phyloP scores from a whole-genome alignment of 1,139 yeast species.

The Hansenula sp. region DNA sequence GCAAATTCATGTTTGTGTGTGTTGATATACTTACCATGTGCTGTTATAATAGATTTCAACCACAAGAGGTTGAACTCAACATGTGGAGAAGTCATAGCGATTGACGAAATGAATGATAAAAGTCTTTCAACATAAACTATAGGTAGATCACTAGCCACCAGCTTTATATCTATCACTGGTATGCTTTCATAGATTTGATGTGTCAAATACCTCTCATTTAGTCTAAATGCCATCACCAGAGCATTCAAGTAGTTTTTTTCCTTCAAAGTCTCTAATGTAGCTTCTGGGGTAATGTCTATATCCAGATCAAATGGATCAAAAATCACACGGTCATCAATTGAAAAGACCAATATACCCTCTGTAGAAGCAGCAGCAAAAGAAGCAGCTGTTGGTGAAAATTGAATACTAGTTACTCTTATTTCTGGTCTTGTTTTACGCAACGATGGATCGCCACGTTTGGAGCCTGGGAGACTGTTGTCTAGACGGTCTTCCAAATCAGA shows the following conservation, averaged over 20 bases:
- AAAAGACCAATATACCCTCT: constrained; percentile 82
- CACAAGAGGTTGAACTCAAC: constrained; percentile 80
- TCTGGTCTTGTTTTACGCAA: constrained; percentile 76
- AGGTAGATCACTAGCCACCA: constrained; percentile 70
- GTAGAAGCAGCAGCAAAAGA: constrained; percentile 96
- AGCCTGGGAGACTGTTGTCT: constrained; percentile 81
- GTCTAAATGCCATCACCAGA: constrained; percentile 87
- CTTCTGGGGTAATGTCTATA: constrained; percentile 83
- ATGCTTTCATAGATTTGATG: constrained; percentile 71
- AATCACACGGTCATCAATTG: constrained; percentile 68
- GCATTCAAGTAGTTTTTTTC: constrained; percentile 78
- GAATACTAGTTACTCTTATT: constrained; percentile 69
- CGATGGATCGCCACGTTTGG: constrained; percentile 81
- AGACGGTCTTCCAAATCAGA: constrained; percentile 83
- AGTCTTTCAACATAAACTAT: constrained; percentile 68
- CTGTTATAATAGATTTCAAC: constrained; percentile 63
- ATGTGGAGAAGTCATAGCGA: constrained; percentile 75
- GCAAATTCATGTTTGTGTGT: constrained; percentile 61
- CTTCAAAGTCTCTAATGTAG: constrained; percentile 57
- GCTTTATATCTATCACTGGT: constrained; percentile 68
- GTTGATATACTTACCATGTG: constrained; percentile 76
- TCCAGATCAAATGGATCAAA: constrained; percentile 97
- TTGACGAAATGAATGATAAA: constrained; percentile 66
- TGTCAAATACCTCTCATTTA: constrained; percentile 75
- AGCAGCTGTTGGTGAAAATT: constrained; percentile 86